A percentile compares a stretch with the other conserved stretches of the same genome.
Conservation (phyloP, 331 rosid species). For the Telfairia occidentalis region DNA sequence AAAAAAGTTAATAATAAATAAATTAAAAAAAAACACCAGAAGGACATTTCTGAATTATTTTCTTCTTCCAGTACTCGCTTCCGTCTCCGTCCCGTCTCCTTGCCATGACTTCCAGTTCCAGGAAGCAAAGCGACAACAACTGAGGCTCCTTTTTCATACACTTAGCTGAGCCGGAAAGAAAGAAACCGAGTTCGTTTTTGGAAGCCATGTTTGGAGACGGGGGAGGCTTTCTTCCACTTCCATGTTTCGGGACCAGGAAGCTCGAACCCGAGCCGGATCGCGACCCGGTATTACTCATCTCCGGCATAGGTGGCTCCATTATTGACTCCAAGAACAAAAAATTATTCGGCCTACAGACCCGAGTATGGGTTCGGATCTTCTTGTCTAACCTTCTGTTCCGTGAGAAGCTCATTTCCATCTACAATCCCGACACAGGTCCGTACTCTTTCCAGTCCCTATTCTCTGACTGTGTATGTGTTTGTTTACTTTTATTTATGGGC, state of each 20-base stretch:
- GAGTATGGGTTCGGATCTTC: constrained; percentile 78
- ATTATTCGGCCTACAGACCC: constrained; percentile 53
- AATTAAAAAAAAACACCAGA: background rate
- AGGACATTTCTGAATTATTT: background rate
- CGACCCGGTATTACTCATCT: constrained; percentile 70
- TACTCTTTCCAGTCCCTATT: background rate
- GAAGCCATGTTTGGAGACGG: constrained; percentile 22
- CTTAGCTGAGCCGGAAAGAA: too few relatives aligned
- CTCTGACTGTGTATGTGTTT: background rate
- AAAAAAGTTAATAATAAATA: background rate
- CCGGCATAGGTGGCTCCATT: constrained; percentile 93
- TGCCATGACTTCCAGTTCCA: background rate
- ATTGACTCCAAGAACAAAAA: constrained; percentile 44
- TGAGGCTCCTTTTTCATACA: background rate
- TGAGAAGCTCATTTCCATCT: constrained; percentile 60
- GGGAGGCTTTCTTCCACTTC: constrained; percentile 26
- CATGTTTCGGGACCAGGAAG: constrained; percentile 34
- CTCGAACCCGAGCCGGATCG: constrained; percentile 38
- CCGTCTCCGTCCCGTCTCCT: background rate
- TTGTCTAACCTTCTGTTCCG: constrained; percentile 67
- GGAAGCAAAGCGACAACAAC: background rate
- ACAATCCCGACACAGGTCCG: constrained; percentile 75
- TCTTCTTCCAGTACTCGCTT: background rate
- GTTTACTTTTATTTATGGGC: background rate
- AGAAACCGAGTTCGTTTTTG: background rate